phyloP scores from a whole-genome alignment of 192 early-diverging fungal species.

The Rhizoclosmatium globosum region DNA sequence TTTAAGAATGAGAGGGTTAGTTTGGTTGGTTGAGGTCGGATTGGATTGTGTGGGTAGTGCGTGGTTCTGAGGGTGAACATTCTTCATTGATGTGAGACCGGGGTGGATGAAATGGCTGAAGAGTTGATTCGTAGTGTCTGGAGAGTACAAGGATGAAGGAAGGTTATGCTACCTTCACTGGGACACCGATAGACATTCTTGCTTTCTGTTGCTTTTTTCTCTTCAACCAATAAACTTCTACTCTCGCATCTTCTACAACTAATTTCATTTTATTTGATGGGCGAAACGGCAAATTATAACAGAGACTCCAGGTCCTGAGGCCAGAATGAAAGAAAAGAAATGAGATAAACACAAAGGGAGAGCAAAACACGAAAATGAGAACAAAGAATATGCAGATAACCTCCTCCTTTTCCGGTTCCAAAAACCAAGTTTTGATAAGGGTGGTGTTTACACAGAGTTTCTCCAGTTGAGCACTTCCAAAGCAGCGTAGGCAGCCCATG shows the following conservation, averaged over 20 bases:
- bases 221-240: neutral
- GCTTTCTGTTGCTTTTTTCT: neutral
- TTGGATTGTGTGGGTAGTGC: neutral
- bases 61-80: too few relatives aligned
- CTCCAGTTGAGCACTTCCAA: conserved; percentile 45
- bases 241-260: neutral
- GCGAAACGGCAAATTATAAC: neutral
- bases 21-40: neutral
- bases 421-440: neutral
- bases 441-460: conserved; percentile 24
- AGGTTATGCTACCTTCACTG: conserved; percentile 22
- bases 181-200: conserved; percentile 35
- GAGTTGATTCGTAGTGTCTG: too few relatives aligned
- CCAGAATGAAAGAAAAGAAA: neutral
- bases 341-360: neutral
- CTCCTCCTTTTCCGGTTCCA: too few relatives aligned
- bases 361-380: neutral
- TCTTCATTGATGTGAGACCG: too few relatives aligned
- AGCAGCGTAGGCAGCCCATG: conserved; percentile 44
- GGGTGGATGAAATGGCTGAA: too few relatives aligned
- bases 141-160: too few relatives aligned
- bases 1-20: too few relatives aligned
- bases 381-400: too few relatives aligned
- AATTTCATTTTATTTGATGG: neutral
- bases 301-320: neutral